These are phyloP conservation scores for Luzula sylvatica DNA, from an alignment of 176 grass and related monocot species.

Conservation along the genomic window DNA sequence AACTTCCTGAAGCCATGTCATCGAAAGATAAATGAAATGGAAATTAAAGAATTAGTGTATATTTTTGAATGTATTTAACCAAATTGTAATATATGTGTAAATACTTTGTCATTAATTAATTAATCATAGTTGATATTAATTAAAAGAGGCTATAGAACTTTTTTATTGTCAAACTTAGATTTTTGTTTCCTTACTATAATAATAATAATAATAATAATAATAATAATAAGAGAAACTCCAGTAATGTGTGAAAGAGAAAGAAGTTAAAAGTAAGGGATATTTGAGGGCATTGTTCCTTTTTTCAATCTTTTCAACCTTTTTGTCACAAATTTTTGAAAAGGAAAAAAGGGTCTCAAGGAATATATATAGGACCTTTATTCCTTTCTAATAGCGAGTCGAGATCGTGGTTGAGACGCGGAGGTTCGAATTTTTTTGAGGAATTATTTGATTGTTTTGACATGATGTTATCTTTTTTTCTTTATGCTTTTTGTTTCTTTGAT, in stretches of 20 bases:
- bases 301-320: background rate
- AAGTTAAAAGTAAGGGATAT: constrained; percentile 10
- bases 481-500: too few species aligned
- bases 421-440: background rate
- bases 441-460: background rate
- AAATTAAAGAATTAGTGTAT: background rate
- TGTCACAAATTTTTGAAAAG: background rate
- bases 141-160: too few species aligned
- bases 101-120: too few species aligned
- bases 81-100: too few species aligned
- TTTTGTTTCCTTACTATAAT: too few species aligned
- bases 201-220: too few species aligned
- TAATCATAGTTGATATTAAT: too few species aligned
- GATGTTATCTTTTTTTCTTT: background rate
- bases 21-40: constrained; percentile 42
- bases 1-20: constrained; percentile 63
- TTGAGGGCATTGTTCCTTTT: constrained; percentile 12
- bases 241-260: constrained; percentile 12
- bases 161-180: too few species aligned
- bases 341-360: background rate
- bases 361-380: constrained; percentile 19
- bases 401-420: background rate
- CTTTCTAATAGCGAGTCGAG: background rate
- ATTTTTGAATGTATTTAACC: constrained; percentile 4
- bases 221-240: too few species aligned